phyloP scores from a whole-genome alignment of 768 basidiomycete genomes.

The Phlebiopsis gigantea region DNA sequence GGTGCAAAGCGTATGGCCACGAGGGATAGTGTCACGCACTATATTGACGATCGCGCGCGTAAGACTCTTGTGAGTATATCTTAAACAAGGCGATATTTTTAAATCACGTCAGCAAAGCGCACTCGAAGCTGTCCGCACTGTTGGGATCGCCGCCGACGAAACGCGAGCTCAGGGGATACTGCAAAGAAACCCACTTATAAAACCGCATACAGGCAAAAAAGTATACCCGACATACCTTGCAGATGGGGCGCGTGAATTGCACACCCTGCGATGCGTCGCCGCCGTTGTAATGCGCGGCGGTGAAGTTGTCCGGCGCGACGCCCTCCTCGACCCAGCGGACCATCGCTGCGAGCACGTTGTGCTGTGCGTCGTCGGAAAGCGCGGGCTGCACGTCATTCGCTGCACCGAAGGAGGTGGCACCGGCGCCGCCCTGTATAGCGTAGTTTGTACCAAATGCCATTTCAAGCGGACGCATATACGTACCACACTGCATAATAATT shows the following conservation, averaged over 20 bases:
- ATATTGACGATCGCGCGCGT: neutral
- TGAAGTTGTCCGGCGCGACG: slow-evolving; percentile 11
- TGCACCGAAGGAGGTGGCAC: slow-evolving; percentile 26
- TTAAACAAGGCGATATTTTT: too few species aligned
- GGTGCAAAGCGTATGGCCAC: too few species aligned
- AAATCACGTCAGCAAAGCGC: neutral
- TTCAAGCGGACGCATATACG: neutral
- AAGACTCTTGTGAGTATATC: too few species aligned
- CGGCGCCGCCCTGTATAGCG: slow-evolving; percentile 20
- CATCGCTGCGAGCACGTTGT: slow-evolving; percentile 26
- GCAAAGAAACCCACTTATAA: too few species aligned
- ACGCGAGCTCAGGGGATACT: neutral
- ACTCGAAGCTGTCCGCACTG: neutral
- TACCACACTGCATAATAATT: neutral
- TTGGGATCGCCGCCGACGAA: neutral
- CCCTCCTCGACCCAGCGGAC: slow-evolving; percentile 31
- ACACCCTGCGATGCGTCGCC: neutral
- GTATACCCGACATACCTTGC: neutral
- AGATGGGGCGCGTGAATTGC: neutral
- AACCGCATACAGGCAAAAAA: too few species aligned
- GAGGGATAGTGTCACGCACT: neutral
- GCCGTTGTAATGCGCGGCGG: neutral
- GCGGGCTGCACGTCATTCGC: slow-evolving; percentile 15
- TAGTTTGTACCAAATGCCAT: neutral
- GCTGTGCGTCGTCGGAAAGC: slow-evolving; percentile 14